Evolutionary conservation across 192 early-diverging fungal species (phyloP).

Genomic region (Ambispora gerdemannii): DNA sequence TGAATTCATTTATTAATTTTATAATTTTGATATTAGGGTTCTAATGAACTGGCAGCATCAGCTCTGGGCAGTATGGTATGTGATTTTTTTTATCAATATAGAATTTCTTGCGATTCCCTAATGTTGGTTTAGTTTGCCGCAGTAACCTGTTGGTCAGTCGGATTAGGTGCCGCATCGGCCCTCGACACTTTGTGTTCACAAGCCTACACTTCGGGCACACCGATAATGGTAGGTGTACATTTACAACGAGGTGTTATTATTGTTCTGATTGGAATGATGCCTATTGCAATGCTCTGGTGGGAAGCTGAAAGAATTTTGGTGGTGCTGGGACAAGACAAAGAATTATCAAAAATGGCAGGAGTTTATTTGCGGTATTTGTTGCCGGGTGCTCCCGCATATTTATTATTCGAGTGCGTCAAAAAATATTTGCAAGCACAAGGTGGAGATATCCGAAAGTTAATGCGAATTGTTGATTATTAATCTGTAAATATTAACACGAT

Average conservation of each 20-base stretch:
- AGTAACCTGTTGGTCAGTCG: constrained; percentile 64
- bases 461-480: neutral
- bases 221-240: constrained; percentile 71
- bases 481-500: no score
- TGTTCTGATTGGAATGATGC: constrained; percentile 62
- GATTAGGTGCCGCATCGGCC: constrained; percentile 66
- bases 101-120: no score
- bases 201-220: constrained; percentile 63
- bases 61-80: constrained; percentile 66
- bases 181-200: constrained; percentile 76
- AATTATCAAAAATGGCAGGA: constrained; percentile 63
- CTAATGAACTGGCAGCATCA: constrained; percentile 64
- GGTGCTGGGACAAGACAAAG: constrained; percentile 67
- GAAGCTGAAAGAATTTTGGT: constrained; percentile 67
- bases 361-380: constrained; percentile 67
- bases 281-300: constrained; percentile 68
- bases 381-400: constrained; percentile 68
- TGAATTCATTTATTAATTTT: neutral
- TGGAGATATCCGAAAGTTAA: constrained; percentile 36
- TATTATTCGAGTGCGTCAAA: constrained; percentile 83
- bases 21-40: constrained; percentile 32
- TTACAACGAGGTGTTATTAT: constrained; percentile 80
- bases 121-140: constrained; percentile 56
- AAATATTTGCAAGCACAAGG: constrained; percentile 88
- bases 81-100: no score